phyloP scores from a whole-genome alignment of 208 protist species.

The Trypanosoma melophagium region DNA sequence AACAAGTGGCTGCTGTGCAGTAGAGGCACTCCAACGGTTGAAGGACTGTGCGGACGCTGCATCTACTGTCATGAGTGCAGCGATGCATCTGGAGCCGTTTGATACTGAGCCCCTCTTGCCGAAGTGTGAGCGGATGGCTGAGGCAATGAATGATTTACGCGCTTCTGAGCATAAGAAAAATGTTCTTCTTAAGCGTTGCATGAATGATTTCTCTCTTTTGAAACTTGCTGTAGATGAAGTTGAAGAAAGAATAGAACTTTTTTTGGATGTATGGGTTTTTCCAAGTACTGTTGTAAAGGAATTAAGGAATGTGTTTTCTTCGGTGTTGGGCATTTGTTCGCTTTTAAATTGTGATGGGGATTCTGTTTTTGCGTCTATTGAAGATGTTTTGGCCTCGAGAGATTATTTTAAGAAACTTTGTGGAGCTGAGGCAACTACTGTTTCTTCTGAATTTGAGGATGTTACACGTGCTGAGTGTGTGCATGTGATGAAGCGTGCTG shows the following conservation, averaged over 20 bases:
- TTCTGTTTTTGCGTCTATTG: not conserved
- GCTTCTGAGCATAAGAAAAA: not conserved
- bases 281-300: not conserved
- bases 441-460: not conserved
- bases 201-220: not conserved
- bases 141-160: conserved; percentile 9
- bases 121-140: conserved; percentile 13
- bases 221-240: conserved; percentile 1
- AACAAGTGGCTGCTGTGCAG: conserved; percentile 5
- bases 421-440: not conserved
- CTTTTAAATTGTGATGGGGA: conserved; percentile 11
- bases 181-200: not conserved
- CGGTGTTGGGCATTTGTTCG: not conserved
- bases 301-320: not conserved
- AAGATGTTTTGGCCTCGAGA: not conserved
- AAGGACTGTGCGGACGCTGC: not conserved
- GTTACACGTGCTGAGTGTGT: conserved; percentile 25
- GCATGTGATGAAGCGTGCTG: conserved; percentile 17
- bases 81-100: not conserved
- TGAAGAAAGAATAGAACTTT: not conserved
- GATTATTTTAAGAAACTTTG: conserved; percentile 20
- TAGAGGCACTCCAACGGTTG: conserved; percentile 16
- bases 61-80: conserved; percentile 8
- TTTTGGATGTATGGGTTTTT: not conserved
- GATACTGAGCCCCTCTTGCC: conserved; percentile 15